Base-by-base conservation (phyloP, 2,329 filamentous ascomycete genomes). In the Sporothrix brasiliensis region DNA sequence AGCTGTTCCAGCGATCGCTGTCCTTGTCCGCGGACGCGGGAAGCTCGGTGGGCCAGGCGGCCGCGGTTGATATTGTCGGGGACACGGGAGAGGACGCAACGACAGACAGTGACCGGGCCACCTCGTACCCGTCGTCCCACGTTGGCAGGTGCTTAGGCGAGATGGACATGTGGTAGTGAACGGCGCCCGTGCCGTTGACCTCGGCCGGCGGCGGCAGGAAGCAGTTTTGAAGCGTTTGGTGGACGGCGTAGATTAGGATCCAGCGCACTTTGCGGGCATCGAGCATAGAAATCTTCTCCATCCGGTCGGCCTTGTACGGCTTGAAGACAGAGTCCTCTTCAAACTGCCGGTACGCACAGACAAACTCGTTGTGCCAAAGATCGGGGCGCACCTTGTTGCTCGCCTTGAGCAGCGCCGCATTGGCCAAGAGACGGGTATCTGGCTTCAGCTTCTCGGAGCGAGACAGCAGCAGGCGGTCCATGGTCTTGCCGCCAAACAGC, bases 241-340 rank as follows among this genome's bases (percentile, higher is more conserved):
- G 85, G 3, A 88, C 85, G 21, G 88, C 85, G 75, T 94, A 94
- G 7, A 94, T 85, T 49, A 94, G 77, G 41, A 94, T 86, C 92
- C 92, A 95, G 52, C 92, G 85, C 19, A 93, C 86, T 78, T 93
- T 94, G 53, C 92, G 87, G 1, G 88, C 91, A 73, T 94, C 92
- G 10, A 85, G 81, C 13, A 88, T 80, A 0, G 86, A 85, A 0
- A 90, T 77, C 75, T 87, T 88, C 49, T 88, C 86, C 6, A 78
- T 72, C 70, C 86, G 87, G 71, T 90, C 86, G 0, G 81, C 80
- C 72, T 85, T 88, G 24, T 81, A 80, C 1, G 85, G 82, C 0
- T 80, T 79, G 63, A 83, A 79, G 24, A 85, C 77, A 9, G 82
- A 83, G 7, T 87, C 84, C 68, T 88, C 86, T 76, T 95, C 92